Percentiles rank a stretch among this genome's conserved stretches.
These are phyloP conservation scores for Bromus sterilis DNA, from an alignment of 176 grass and related monocot species.

Conservation along the genomic window DNA sequence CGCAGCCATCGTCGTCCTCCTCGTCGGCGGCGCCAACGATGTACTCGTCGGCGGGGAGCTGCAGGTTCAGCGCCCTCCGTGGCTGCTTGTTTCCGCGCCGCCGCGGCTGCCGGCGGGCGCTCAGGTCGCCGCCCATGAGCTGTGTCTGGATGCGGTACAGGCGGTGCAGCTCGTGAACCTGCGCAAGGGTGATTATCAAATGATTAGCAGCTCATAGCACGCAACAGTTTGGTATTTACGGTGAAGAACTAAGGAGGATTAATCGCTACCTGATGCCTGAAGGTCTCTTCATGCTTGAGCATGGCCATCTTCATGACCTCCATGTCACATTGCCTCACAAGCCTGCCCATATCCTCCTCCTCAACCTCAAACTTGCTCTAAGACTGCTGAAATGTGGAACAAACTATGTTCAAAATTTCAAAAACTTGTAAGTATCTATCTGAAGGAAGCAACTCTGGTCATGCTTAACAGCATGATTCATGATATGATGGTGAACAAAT, in stretches of 20 bases:
- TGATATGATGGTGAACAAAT: not conserved
- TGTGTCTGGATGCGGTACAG: conserved; percentile 75
- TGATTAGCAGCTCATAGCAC: not conserved
- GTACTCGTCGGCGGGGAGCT: conserved; percentile 64
- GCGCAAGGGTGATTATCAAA: no score
- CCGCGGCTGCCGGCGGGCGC: conserved; percentile 7
- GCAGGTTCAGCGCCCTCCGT: conserved; percentile 48
- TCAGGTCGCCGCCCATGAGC: conserved; percentile 58
- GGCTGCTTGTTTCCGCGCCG: conserved; percentile 31
- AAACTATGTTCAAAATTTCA: not conserved
- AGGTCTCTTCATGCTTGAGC: conserved; percentile 85
- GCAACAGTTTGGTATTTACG: not conserved
- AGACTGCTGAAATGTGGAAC: not conserved
- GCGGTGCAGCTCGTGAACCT: conserved; percentile 73
- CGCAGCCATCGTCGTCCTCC: not conserved
- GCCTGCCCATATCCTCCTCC: conserved; percentile 47
- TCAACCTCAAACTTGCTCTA: conserved; percentile 8
- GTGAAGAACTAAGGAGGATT: not conserved
- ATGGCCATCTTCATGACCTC: conserved; percentile 87
- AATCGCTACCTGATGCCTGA: conserved; percentile 52
- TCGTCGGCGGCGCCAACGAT: conserved; percentile 47
- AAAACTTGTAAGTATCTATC: not conserved
- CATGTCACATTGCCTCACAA: conserved; percentile 61
- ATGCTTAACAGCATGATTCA: not conserved
- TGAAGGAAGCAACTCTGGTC: not conserved